Conservation (phyloP, 257 asterid genomes). For the Solanum virginianum region DNA sequence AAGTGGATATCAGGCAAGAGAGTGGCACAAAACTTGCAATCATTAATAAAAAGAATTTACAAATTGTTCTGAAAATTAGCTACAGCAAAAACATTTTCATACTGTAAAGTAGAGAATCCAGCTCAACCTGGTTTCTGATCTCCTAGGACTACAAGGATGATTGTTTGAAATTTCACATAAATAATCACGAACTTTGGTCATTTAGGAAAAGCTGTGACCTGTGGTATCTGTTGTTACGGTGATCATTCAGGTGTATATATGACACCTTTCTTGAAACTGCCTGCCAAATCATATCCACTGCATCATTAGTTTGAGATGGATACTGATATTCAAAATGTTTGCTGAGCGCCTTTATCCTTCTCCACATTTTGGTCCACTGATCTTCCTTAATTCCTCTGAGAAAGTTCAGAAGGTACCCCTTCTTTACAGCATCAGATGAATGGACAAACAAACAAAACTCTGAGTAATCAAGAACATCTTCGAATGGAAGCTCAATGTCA, state of each 20-base stretch:
- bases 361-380: conserved; percentile 75
- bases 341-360: conserved; percentile 31
- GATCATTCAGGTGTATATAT: conserved; percentile 19
- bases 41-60: not conserved
- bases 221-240: conserved; percentile 47
- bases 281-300: conserved; percentile 94
- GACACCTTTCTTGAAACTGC: conserved; percentile 42
- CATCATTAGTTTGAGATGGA: conserved; percentile 55
- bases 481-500: conserved; percentile 75
- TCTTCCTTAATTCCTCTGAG: conserved; percentile 47
- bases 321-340: conserved; percentile 49
- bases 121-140: not conserved
- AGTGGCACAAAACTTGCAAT: not conserved
- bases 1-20: not conserved
- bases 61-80: not conserved
- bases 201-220: conserved; percentile 20
- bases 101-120: not conserved
- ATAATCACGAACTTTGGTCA: not conserved
- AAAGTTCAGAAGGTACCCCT: conserved; percentile 49
- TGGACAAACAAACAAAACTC: conserved; percentile 58
- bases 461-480: conserved; percentile 61
- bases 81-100: not conserved
- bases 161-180: not conserved
- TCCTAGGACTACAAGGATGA: not conserved
- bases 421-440: conserved; percentile 44